Evolutionary conservation across 306 rosid species (phyloP).

Genomic region (Quercus glauca): DNA sequence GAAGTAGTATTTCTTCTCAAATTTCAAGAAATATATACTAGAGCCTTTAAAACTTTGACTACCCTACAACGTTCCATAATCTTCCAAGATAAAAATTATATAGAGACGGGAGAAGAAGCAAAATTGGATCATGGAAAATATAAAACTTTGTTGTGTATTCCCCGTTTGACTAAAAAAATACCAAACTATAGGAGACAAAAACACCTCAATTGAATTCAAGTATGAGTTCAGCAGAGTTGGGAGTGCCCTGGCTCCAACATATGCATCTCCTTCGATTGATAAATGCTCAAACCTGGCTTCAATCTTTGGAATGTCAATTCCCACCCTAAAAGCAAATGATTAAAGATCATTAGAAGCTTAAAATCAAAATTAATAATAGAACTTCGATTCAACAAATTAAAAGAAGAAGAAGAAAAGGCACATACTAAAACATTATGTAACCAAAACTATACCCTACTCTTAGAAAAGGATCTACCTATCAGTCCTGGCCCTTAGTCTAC

Average conservation of each 20-base stretch:
- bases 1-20: not conserved
- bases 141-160: too few species aligned
- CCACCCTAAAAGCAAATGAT: slow-evolving; percentile 45
- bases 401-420: not conserved
- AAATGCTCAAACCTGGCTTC: slow-evolving; percentile 75
- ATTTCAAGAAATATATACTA: too few species aligned
- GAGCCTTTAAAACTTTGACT: too few species aligned
- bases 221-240: slow-evolving; percentile 71
- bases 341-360: not conserved
- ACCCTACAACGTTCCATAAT: too few species aligned
- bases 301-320: slow-evolving; percentile 67
- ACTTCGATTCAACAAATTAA: not conserved
- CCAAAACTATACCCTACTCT: not conserved
- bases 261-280: slow-evolving; percentile 68
- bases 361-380: not conserved
- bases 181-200: not conserved
- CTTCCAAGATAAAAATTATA: too few species aligned
- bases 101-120: too few species aligned
- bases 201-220: slow-evolving; percentile 64
- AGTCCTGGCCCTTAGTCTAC: slow-evolving; percentile 53
- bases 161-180: too few species aligned
- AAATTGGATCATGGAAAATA: too few species aligned
- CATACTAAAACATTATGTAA: not conserved
- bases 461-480: slow-evolving; percentile 36
- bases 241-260: slow-evolving; percentile 74